Evolutionary conservation across 345 rosid genomes (phyloP).

Genomic region (Garcia nutans): DNA sequence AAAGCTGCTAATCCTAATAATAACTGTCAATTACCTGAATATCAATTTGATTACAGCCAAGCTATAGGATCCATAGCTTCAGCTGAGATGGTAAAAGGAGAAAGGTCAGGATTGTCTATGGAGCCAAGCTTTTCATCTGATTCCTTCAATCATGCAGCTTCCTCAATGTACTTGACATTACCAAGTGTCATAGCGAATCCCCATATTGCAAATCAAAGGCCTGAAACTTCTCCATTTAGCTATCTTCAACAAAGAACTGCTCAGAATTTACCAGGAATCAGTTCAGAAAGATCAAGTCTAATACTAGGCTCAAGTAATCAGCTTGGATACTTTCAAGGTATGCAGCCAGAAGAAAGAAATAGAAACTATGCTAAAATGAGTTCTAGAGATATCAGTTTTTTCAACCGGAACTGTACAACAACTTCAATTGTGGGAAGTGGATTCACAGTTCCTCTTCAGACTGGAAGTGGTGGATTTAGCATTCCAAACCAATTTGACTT

Average conservation of each 20-base stretch:
- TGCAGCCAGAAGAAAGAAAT: slow-evolving; percentile 34
- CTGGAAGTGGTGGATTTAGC: slow-evolving; percentile 24
- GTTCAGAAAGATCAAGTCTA: slow-evolving; percentile 26
- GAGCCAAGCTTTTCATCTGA: slow-evolving; percentile 25
- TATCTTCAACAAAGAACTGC: slow-evolving; percentile 28
- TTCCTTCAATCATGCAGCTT: slow-evolving; percentile 28
- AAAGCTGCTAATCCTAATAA: slow-evolving; percentile 15
- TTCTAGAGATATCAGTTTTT: slow-evolving; percentile 18
- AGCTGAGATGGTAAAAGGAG: slow-evolving; percentile 20
- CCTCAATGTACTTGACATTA: slow-evolving; percentile 38
- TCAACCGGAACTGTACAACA: slow-evolving; percentile 18
- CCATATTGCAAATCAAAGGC: slow-evolving; percentile 22
- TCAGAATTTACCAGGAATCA: slow-evolving; percentile 20
- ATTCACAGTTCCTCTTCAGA: slow-evolving; percentile 35
- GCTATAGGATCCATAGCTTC: slow-evolving; percentile 17
- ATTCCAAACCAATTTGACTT: slow-evolving; percentile 27
- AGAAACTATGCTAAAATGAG: slow-evolving; percentile 26
- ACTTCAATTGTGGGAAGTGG: slow-evolving; percentile 34
- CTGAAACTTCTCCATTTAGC: slow-evolving; percentile 30
- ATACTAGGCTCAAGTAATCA: slow-evolving; percentile 30
- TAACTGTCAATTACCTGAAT: slow-evolving; percentile 14
- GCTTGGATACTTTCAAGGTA: slow-evolving; percentile 32
- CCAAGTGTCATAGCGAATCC: slow-evolving; percentile 28
- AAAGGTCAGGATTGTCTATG: slow-evolving; percentile 21
- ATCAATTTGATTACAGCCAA: slow-evolving; percentile 23